A percentile compares a stretch with the other conserved stretches of the same genome.
These are phyloP conservation scores for Cystofilobasidium bisporidii DNA, from an alignment of 768 basidiomycete genomes.

Conservation along the genomic window DNA sequence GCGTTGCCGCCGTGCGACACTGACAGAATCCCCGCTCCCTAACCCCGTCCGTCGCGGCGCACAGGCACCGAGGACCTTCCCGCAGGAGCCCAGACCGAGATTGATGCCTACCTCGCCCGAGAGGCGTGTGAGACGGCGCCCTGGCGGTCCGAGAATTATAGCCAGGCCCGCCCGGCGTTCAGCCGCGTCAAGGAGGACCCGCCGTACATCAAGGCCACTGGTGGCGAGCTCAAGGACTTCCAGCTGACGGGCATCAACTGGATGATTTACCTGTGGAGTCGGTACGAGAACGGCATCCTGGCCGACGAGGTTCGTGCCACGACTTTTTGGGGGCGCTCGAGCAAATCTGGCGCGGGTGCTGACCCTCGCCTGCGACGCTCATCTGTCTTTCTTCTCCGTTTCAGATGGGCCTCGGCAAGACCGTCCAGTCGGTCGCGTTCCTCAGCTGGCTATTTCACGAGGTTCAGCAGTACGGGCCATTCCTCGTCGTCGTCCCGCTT, in stretches of 20 bases:
- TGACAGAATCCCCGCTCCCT: too few relatives aligned
- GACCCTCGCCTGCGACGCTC: too few relatives aligned
- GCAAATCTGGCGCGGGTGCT: too few relatives aligned
- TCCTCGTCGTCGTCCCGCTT: conserved; percentile 92
- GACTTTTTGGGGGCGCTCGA: too few relatives aligned
- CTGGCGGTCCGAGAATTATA: conserved; percentile 66
- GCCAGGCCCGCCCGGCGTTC: conserved; percentile 64
- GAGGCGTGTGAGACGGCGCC: conserved; percentile 74
- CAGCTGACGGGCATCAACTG: conserved; percentile 96
- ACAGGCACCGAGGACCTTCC: conserved; percentile 24
- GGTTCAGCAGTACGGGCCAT: conserved; percentile 86
- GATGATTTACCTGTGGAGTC: conserved; percentile 93
- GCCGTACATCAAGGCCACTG: conserved; percentile 64
- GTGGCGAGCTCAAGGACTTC: conserved; percentile 89
- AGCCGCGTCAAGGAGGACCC: conserved; percentile 79
- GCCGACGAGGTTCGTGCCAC: conserved; percentile 67
- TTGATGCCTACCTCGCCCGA: conserved; percentile 66
- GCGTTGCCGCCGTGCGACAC: too few relatives aligned
- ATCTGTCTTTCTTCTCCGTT: not conserved
- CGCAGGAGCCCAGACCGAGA: conserved; percentile 59
- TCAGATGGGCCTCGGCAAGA: conserved; percentile 93
- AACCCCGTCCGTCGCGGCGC: too few relatives aligned
- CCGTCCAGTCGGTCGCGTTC: conserved; percentile 91
- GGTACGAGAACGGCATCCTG: conserved; percentile 89
- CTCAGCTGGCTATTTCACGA: conserved; percentile 90